These are phyloP conservation scores for Penicillium riverlandense DNA, from an alignment of 495 filamentous ascomycete species.

Conservation along the genomic window DNA sequence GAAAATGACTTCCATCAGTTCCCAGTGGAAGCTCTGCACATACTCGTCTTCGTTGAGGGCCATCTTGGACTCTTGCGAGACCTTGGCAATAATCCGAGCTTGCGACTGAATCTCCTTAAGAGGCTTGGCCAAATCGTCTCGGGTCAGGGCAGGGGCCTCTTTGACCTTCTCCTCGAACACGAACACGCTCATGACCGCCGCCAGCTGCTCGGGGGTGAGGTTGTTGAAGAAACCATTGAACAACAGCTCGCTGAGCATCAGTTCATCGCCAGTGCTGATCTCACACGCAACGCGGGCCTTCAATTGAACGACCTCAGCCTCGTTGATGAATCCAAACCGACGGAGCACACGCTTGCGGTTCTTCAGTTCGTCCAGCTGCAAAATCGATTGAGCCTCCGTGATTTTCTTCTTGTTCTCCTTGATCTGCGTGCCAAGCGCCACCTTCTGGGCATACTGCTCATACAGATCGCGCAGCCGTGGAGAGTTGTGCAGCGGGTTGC, in stretches of 20 bases:
- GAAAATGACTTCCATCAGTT: conserved; percentile 94
- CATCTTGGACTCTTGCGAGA: conserved; percentile 88
- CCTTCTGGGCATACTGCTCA: conserved; percentile 74
- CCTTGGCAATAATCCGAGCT: conserved; percentile 80
- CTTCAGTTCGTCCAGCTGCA: conserved; percentile 93
- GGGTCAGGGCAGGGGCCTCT: conserved; percentile 51
- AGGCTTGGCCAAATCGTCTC: conserved; percentile 78
- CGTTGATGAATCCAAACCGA: conserved; percentile 92
- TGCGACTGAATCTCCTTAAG: conserved; percentile 78
- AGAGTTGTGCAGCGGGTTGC: conserved; percentile 85
- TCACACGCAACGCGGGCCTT: conserved; percentile 97
- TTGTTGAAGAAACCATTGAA: conserved; percentile 99
- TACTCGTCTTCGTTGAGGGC: conserved; percentile 90
- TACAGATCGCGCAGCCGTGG: conserved; percentile 74
- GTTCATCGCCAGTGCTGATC: conserved; percentile 87
- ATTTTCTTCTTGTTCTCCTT: conserved; percentile 85
- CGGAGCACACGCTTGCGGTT: conserved; percentile 93
- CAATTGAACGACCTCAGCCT: conserved; percentile 85
- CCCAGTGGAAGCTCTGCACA: conserved; percentile 74
- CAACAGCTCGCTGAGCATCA: conserved; percentile 84
- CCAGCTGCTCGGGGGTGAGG: conserved; percentile 76
- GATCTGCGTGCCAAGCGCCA: conserved; percentile 66
- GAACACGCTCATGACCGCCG: conserved; percentile 81
- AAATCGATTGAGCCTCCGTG: conserved; percentile 68
- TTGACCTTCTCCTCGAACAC: conserved; percentile 94